A percentile compares a stretch with the other conserved stretches of the same genome.
phyloP scores from a whole-genome alignment of 345 rosid species.

The Eucalyptus caleyi region DNA sequence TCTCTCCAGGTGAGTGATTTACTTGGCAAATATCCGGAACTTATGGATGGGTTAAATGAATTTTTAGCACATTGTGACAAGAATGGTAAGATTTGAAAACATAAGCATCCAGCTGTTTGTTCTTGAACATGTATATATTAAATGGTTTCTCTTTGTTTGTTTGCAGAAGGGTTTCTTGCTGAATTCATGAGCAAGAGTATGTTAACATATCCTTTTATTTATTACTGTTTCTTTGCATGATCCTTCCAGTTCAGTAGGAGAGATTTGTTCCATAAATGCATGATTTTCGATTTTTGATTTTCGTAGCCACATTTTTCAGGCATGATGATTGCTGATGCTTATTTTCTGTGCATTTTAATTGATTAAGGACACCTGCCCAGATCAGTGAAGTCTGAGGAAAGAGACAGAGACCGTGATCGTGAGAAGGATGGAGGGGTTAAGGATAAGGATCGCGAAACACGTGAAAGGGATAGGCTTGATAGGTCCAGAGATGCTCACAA shows the following conservation, averaged over 20 bases:
- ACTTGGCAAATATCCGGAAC: conserved; percentile 75
- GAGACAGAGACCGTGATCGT: conserved; percentile 54
- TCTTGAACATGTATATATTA: background rate
- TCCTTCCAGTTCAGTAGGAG: background rate
- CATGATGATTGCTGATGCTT: background rate
- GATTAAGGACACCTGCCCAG: conserved; percentile 48
- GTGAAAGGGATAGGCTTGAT: conserved; percentile 76
- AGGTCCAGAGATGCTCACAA: conserved; percentile 26
- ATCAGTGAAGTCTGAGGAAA: conserved; percentile 61
- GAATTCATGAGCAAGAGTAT: conserved; percentile 80
- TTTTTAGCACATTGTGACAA: conserved; percentile 83
- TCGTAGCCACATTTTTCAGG: background rate
- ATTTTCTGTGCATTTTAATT: conserved; percentile 7
- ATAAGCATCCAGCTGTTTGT: background rate
- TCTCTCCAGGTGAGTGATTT: conserved; percentile 49
- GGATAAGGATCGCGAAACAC: conserved; percentile 52
- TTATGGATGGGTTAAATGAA: conserved; percentile 74
- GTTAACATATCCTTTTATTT: conserved; percentile 9
- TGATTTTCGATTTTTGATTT: background rate
- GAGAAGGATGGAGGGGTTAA: conserved; percentile 52
- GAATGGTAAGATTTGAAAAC: conserved; percentile 37
- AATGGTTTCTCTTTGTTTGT: background rate
- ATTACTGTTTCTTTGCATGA: background rate
- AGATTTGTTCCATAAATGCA: background rate
- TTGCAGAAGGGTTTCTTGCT: conserved; percentile 82